Evolutionary conservation across 176 grass and related monocot species (phyloP).

Genomic region (Oryza australiensis): DNA sequence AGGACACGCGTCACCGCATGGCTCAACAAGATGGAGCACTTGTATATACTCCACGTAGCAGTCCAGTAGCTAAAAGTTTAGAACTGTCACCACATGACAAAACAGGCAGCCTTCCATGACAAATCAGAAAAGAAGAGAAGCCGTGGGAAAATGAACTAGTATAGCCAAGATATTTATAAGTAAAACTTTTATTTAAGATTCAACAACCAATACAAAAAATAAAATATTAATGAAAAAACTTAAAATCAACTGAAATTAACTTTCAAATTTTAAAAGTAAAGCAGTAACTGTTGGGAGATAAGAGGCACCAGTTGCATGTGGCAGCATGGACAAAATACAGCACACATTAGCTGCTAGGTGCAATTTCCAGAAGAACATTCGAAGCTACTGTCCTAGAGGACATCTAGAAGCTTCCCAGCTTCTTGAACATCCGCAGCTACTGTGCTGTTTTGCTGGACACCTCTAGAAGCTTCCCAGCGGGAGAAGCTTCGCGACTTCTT

Average conservation of each 20-base stretch:
- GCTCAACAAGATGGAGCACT: not conserved
- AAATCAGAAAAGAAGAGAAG: too few relatives aligned
- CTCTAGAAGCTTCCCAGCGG: constrained; percentile 29
- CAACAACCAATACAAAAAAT: too few relatives aligned
- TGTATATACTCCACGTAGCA: not conserved
- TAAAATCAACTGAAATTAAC: too few relatives aligned
- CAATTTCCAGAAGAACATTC: not conserved
- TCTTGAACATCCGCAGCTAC: not conserved
- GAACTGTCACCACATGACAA: not conserved
- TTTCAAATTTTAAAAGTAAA: not conserved
- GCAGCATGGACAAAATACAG: not conserved
- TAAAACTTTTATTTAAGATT: too few relatives aligned
- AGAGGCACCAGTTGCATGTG: too few relatives aligned
- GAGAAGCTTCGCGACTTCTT: not conserved
- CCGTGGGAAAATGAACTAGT: too few relatives aligned
- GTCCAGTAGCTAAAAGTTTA: too few relatives aligned
- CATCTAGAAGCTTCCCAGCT: not conserved
- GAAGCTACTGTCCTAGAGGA: not conserved
- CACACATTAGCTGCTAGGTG: too few relatives aligned
- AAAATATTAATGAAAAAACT: too few relatives aligned
- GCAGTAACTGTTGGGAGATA: not conserved
- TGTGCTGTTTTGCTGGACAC: not conserved
- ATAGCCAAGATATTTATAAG: too few relatives aligned
- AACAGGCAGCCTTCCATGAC: not conserved
- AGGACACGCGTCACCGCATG: not conserved